phyloP scores from a whole-genome alignment of 2,329 filamentous ascomycete genomes.

The Chaetomiaceae sp. region DNA sequence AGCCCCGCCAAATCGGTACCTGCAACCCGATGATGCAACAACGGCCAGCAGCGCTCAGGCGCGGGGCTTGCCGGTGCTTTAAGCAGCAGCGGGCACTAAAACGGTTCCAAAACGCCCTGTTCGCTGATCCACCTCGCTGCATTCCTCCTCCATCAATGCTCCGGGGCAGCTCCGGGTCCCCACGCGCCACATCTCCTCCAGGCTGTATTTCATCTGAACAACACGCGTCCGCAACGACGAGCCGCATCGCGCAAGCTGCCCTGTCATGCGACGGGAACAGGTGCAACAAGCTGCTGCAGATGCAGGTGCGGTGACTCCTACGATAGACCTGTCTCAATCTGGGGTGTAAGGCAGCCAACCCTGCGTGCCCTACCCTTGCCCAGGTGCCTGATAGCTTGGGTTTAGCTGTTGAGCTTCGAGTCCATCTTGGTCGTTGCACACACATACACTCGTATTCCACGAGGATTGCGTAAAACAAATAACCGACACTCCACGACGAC shows the following conservation, averaged over 20 bases:
- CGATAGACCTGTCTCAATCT: background rate
- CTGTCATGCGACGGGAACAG: background rate
- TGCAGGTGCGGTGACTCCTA: background rate
- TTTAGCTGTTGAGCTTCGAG: too few species aligned
- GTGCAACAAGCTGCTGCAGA: background rate
- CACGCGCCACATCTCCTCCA: background rate
- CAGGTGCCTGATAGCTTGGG: too few species aligned
- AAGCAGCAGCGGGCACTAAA: conserved; percentile 32
- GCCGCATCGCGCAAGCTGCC: background rate
- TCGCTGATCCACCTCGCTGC: conserved; percentile 10
- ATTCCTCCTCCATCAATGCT: conserved; percentile 12
- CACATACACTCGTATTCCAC: too few species aligned
- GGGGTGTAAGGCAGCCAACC: too few species aligned
- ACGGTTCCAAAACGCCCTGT: conserved; percentile 30
- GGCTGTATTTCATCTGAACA: background rate
- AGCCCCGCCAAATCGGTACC: too few species aligned
- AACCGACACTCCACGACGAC: too few species aligned
- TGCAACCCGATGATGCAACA: conserved; percentile 3
- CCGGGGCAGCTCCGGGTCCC: too few species aligned
- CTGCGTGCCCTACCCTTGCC: background rate
- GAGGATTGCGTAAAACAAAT: too few species aligned
- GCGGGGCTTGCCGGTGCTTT: conserved; percentile 26
- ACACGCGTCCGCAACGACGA: background rate
- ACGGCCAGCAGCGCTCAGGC: conserved; percentile 3
- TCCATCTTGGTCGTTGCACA: too few species aligned